phyloP scores from a whole-genome alignment of 805 yeast genomes.

The Candida gorgasii region DNA sequence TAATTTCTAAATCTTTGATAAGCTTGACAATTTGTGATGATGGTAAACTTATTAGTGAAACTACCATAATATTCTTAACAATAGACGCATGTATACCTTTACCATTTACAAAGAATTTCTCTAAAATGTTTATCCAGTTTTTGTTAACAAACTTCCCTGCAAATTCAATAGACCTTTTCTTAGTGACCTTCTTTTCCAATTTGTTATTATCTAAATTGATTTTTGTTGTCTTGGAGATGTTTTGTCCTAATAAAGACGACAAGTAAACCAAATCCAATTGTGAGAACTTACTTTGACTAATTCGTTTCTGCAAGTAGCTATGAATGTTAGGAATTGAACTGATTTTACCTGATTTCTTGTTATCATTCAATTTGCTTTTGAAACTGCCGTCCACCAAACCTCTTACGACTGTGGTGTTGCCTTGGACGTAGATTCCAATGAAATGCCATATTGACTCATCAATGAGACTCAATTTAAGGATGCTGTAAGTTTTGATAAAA shows the following conservation, averaged over 20 bases:
- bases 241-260: slow-evolving; percentile 48
- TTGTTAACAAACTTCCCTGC: slow-evolving; percentile 54
- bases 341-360: slow-evolving; percentile 49
- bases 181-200: slow-evolving; percentile 21
- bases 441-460: slow-evolving; percentile 70
- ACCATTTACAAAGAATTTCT: slow-evolving; percentile 58
- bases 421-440: slow-evolving; percentile 51
- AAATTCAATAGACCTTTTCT: slow-evolving; percentile 37
- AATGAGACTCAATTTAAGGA: slow-evolving; percentile 54
- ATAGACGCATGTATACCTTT: slow-evolving; percentile 48
- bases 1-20: slow-evolving; percentile 44
- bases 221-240: slow-evolving; percentile 14
- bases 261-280: slow-evolving; percentile 48
- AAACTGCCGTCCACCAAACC: slow-evolving; percentile 56
- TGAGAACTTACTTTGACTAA: slow-evolving; percentile 49
- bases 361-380: slow-evolving; percentile 49
- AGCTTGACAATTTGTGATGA: slow-evolving; percentile 43
- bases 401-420: slow-evolving; percentile 47
- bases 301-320: slow-evolving; percentile 47
- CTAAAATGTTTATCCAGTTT: slow-evolving; percentile 62
- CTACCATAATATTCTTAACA: slow-evolving; percentile 50
- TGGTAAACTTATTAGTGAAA: slow-evolving; percentile 53
- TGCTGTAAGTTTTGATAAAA: slow-evolving; percentile 52
- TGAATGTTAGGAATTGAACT: slow-evolving; percentile 50
- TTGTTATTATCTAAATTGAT: slow-evolving; percentile 2